Evolutionary conservation across 805 yeast genomes (phyloP), one percentile per base, ranked within the genome.

Genomic region (Ogataea ganodermae): DNA sequence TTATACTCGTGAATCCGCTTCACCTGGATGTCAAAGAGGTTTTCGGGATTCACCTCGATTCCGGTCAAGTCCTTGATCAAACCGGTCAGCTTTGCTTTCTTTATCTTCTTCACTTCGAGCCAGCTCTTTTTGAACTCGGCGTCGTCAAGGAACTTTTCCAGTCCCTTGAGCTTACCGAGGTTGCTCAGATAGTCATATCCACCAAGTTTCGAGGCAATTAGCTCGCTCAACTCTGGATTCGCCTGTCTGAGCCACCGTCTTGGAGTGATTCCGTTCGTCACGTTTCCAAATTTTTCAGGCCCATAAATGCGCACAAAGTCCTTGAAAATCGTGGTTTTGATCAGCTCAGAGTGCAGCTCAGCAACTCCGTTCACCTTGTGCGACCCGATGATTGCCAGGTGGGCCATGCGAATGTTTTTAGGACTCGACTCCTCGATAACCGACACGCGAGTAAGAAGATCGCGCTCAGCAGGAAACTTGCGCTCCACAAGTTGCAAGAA

Each of bases 351-450:
- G 70, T 90, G 97, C 61, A 90, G 74, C 68, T 90, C 97, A 14
- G 97, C 97, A 49, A 90, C 97, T 69, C 97, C 97, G 63, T 90
- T 90, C 46, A 90, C 96, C 66, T 81, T 86, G 68, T 91, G 96
- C 8, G 96, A 86, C 14, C 97, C 97, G 61, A 90, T 79, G 57
- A 90, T 83, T 18, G 97, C 97, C 63, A 90, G 76, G 63, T 74
- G 81, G 2, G 97, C 97, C 97, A 90, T 90, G 67, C 96, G 80
- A 45, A 90, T 88, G 54, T 86, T 87, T 72, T 89, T 89, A 49
- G 89, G 87, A 38, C 71, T 69, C 16, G 83, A 75, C 67, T 90
- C 97, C 67, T 90, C 96, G 63, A 90, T 85, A 51, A 91, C 74
- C 3, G 96, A 89, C 22, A 91, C 96, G 44, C 86, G 74, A 13